These are phyloP conservation scores for Rubus parviflorus DNA, from an alignment of 306 rosid genomes.

Conservation along the genomic window DNA sequence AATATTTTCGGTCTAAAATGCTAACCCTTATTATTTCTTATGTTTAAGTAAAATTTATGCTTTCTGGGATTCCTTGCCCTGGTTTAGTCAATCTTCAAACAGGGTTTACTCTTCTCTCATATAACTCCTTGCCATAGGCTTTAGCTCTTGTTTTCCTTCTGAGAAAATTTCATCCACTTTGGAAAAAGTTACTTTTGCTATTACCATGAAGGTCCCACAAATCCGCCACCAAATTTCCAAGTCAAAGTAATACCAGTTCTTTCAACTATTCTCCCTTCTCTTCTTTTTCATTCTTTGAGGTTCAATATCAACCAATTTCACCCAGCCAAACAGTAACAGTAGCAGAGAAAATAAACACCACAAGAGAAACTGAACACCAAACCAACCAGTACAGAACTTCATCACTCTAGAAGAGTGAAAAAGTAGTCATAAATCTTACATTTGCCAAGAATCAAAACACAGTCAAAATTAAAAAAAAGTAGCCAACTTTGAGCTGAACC, in stretches of 20 bases:
- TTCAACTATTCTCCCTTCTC: not conserved
- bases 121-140: not conserved
- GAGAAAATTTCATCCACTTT: slow-evolving; percentile 13
- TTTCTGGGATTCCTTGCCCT: not conserved
- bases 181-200: slow-evolving; percentile 12
- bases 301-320: not conserved
- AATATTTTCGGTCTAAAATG: not conserved
- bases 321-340: not conserved
- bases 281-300: not conserved
- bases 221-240: slow-evolving; percentile 6
- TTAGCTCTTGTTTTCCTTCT: slow-evolving; percentile 13
- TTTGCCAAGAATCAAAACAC: not conserved
- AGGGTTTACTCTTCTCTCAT: not conserved
- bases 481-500: not conserved
- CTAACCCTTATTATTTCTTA: not conserved
- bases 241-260: not conserved
- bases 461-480: not conserved
- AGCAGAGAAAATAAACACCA: not conserved
- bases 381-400: not conserved
- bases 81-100: not conserved
- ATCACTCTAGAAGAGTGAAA: not conserved
- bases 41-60: not conserved
- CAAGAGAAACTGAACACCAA: not conserved
- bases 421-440: not conserved
- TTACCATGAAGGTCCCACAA: slow-evolving; percentile 13